These are phyloP conservation scores for Solanum paucissectum DNA, from an alignment of 257 asterid species.

Conservation along the genomic window DNA sequence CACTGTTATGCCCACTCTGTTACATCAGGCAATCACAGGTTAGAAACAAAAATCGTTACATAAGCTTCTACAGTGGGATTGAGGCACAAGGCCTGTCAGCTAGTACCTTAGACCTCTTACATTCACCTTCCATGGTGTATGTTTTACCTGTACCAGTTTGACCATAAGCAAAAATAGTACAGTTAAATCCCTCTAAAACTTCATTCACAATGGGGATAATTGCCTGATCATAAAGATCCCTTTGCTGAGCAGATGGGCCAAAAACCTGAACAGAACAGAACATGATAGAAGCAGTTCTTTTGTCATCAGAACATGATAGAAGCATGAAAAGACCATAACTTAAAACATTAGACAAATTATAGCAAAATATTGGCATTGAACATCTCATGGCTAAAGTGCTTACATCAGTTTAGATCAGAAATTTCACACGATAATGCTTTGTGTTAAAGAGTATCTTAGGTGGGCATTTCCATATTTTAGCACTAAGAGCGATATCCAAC, in stretches of 20 bases:
- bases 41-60: not conserved
- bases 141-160: constrained; percentile 95
- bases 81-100: not conserved
- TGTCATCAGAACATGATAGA: not conserved
- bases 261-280: constrained; percentile 40
- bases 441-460: not conserved
- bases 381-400: not conserved
- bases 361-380: not conserved
- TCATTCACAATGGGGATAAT: constrained; percentile 75
- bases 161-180: constrained; percentile 85
- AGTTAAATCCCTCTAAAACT: constrained; percentile 80
- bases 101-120: constrained; percentile 69
- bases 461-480: not conserved
- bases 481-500: not conserved
- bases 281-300: not conserved
- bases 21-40: not conserved
- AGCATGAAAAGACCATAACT: not conserved
- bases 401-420: not conserved
- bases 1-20: constrained; percentile 68
- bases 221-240: constrained; percentile 72
- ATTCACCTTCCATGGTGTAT: constrained; percentile 89
- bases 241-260: constrained; percentile 78
- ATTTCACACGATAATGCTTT: not conserved
- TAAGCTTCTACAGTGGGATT: not conserved
- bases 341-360: not conserved